These are phyloP conservation scores for Ophiostoma triangulosporum DNA, from an alignment of 2,329 filamentous ascomycete species.

Conservation along the genomic window DNA sequence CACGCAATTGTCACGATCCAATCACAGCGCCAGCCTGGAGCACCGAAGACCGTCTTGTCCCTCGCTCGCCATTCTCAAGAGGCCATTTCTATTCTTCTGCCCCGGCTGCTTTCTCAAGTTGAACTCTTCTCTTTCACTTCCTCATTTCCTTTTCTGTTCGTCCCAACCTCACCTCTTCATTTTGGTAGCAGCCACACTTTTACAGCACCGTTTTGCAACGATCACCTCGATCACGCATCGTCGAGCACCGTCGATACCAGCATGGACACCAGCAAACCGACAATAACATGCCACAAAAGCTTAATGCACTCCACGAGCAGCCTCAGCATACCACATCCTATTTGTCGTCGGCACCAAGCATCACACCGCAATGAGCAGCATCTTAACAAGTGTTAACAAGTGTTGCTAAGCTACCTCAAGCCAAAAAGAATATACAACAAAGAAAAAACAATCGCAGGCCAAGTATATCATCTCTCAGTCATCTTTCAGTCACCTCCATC, in stretches of 20 bases:
- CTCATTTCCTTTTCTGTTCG: not conserved
- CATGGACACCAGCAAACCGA: not conserved
- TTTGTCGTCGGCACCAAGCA: not conserved
- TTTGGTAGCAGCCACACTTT: slow-evolving; percentile 1
- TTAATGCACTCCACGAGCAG: not conserved
- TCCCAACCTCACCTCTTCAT: slow-evolving; percentile 8
- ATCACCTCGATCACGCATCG: not conserved
- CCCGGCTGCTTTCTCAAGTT: not conserved
- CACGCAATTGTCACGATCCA: slow-evolving; percentile 13
- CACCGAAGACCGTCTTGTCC: not conserved
- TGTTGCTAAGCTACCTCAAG: not conserved
- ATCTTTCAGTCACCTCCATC: not conserved
- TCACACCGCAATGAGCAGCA: not conserved
- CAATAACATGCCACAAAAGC: not conserved
- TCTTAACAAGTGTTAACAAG: not conserved
- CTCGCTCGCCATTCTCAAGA: not conserved
- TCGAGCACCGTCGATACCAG: not conserved
- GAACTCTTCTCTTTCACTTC: not conserved
- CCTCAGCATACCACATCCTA: not conserved
- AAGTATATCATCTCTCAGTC: not conserved
- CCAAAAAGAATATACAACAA: not conserved
- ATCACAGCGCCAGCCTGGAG: slow-evolving; percentile 4
- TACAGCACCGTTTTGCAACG: not conserved
- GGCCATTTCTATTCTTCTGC: not conserved
- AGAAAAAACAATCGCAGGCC: not conserved